Evolutionary conservation across 805 yeast genomes (phyloP), one percentile per base, ranked within the genome.

Genomic region (Debaryomyces maramus): DNA sequence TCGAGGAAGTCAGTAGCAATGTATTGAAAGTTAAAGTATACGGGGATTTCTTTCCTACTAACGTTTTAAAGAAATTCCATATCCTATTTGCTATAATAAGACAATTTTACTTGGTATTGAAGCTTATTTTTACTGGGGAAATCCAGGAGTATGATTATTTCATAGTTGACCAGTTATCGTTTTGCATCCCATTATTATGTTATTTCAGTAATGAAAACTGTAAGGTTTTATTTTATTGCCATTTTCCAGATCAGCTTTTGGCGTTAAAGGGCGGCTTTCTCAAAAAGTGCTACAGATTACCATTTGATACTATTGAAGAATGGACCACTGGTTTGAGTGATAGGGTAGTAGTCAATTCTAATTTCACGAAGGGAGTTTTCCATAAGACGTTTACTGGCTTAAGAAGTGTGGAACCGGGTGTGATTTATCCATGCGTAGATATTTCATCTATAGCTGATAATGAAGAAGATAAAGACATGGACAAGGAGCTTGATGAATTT

Each of bases 201-300:
- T 57, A 63, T 44, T 77, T 60, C 57, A 70, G 65, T 46, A 46
- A 39, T 40, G 60, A 50, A 1, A 39, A 62, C 6, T 59, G 84
- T 2, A 77, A 78, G 36, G 73, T 86, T 3, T 63, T 93, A 37
- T 93, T 91, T 57, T 93, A 93, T 61, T 90, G 99, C 55, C 99
- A 93, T 67, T 91, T 91, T 61, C 99, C 99, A 0, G 99, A 93
- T 61, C 84, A 85, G 55, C 69, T 84, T 35, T 66, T 91, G 31
- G 83, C 96, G 0, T 43, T 46, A 29, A 82, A 83, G 38, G 67
- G 73, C 3, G 67, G 82, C 2, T 19, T 72, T 1, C 19, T 84
- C 6, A 83, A 88, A 52, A 67, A 63, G 44, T 36, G 85, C 0
- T 93, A 93, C 62, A 71, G 99, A 46, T 38, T 75, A 3, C 93